phyloP scores from a whole-genome alignment of 441 rosid species.

The Bocquillonia castaneifolia region DNA sequence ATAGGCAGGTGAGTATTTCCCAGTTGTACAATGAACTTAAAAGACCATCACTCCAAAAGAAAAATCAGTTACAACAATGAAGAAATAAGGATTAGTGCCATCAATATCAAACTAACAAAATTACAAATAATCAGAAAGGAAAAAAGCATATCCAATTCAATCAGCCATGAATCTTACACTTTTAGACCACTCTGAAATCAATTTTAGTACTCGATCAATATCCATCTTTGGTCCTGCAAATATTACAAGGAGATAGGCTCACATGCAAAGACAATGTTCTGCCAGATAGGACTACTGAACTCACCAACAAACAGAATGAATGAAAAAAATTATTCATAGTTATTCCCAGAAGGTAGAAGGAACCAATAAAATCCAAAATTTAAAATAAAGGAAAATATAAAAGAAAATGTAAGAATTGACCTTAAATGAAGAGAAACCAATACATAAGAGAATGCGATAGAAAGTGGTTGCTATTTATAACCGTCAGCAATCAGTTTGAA shows the following conservation, averaged over 20 bases:
- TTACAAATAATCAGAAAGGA: neutral
- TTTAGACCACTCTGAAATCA: constrained; percentile 78
- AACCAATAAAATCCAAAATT: constrained; percentile 2
- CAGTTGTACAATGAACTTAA: neutral
- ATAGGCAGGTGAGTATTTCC: neutral
- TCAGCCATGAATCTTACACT: constrained; percentile 50
- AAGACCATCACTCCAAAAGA: neutral
- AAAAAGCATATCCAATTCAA: constrained; percentile 2
- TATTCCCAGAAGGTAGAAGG: constrained; percentile 1
- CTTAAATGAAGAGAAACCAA: neutral
- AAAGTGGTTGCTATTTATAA: neutral
- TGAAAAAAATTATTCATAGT: neutral
- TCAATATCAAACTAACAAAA: neutral
- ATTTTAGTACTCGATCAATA: constrained; percentile 53
- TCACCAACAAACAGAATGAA: constrained; percentile 1
- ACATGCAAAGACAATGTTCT: constrained; percentile 15
- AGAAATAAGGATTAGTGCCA: neutral
- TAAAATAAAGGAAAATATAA: neutral
- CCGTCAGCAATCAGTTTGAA: neutral
- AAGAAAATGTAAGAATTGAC: neutral
- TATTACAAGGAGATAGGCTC: constrained; percentile 23
- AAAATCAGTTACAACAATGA: constrained; percentile 1
- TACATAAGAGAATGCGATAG: neutral
- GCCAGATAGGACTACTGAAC: constrained; percentile 12
- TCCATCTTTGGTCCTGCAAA: constrained; percentile 59